A percentile compares a stretch with the other conserved stretches of the same genome.
phyloP scores from a whole-genome alignment of 192 early-diverging fungal genomes.

The Cetraspora pellucida region DNA sequence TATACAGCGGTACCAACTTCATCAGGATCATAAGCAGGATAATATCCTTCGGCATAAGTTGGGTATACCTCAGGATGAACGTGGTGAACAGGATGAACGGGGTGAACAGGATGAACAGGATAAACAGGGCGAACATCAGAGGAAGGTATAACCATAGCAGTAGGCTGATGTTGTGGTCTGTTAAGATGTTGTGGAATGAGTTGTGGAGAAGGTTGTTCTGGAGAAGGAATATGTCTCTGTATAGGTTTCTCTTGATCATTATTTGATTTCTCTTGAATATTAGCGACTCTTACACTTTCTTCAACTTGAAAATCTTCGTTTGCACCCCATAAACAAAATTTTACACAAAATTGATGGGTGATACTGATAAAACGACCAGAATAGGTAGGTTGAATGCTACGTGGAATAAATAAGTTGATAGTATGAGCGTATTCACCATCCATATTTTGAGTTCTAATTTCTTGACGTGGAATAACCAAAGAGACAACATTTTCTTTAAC shows the following conservation, averaged over 20 bases:
- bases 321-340: conserved; percentile 32
- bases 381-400: conserved; percentile 32
- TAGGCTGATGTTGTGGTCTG: no score
- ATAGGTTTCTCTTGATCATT: not conserved
- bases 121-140: no score
- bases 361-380: conserved; percentile 30
- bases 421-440: conserved; percentile 32
- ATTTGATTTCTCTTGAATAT: conserved; percentile 23
- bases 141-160: no score
- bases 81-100: no score
- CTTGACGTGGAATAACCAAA: conserved; percentile 14
- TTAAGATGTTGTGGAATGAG: no score
- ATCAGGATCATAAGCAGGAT: no score
- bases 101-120: no score
- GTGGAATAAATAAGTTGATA: conserved; percentile 30
- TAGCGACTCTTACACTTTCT: conserved; percentile 33
- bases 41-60: no score
- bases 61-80: no score
- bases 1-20: no score
- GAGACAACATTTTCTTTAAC: not conserved
- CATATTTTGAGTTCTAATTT: conserved; percentile 10
- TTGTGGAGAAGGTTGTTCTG: no score
- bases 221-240: no score
- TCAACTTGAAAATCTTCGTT: conserved; percentile 28
- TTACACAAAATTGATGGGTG: conserved; percentile 29